Conservation (phyloP, 495 filamentous ascomycete genomes). For the Talaromyces wortmannii region DNA sequence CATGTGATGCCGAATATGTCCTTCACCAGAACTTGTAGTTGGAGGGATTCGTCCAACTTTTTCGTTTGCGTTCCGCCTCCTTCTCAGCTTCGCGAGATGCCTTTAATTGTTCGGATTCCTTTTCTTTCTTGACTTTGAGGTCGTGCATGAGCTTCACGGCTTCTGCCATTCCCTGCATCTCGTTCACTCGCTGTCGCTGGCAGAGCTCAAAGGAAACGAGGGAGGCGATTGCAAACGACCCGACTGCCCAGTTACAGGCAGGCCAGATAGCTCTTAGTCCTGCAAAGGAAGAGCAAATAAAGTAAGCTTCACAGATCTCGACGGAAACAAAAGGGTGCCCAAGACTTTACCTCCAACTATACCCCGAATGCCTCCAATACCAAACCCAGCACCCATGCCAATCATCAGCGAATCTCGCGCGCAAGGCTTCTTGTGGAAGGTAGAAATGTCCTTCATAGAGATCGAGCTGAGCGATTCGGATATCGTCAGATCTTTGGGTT, state of each 20-base stretch:
- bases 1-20: conserved; percentile 13
- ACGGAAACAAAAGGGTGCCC: neutral
- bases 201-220: conserved; percentile 74
- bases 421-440: conserved; percentile 75
- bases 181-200: conserved; percentile 59
- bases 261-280: conserved; percentile 37
- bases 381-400: conserved; percentile 74
- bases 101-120: conserved; percentile 54
- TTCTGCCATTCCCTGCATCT: conserved; percentile 71
- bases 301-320: neutral
- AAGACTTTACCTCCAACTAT: conserved; percentile 63
- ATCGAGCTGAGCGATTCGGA: conserved; percentile 47
- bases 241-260: conserved; percentile 80
- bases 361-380: conserved; percentile 61
- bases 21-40: conserved; percentile 45
- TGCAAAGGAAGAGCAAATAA: conserved; percentile 8
- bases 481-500: conserved; percentile 40
- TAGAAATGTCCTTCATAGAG: conserved; percentile 59
- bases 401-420: conserved; percentile 73
- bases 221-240: conserved; percentile 58
- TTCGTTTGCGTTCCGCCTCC: conserved; percentile 43
- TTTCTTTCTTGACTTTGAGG: conserved; percentile 60
- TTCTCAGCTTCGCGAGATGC: conserved; percentile 39
- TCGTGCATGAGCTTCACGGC: conserved; percentile 74
- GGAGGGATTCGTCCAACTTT: conserved; percentile 43